Conservation (phyloP, 2,329 filamentous ascomycete species). For the Cytospora schulzeri region DNA sequence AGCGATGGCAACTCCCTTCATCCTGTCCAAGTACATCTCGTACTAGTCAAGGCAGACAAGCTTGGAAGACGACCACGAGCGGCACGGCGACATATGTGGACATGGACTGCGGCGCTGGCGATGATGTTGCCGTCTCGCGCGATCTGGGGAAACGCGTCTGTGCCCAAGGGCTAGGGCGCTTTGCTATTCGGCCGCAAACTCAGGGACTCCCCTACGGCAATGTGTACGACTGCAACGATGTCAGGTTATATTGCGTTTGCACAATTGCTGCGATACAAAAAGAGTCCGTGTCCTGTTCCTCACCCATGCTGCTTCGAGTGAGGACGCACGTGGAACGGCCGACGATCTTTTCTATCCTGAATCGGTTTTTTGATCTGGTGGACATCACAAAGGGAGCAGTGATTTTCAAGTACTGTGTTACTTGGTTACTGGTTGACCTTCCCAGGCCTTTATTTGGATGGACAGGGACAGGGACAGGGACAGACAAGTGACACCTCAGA, state of each 20-base stretch:
- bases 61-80: background rate
- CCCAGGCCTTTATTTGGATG: background rate
- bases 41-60: background rate
- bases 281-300: background rate
- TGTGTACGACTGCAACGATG: background rate
- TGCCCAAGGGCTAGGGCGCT: background rate
- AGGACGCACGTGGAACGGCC: background rate
- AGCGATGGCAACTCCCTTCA: background rate
- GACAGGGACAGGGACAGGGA: background rate
- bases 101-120: background rate
- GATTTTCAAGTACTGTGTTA: background rate
- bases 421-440: background rate
- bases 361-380: background rate
- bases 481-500: background rate
- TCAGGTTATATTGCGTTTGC: background rate
- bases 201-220: background rate
- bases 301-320: background rate
- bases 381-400: background rate
- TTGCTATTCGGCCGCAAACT: background rate
- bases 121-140: too few relatives aligned
- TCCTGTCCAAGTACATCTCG: background rate
- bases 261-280: background rate
- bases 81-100: background rate
- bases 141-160: background rate
- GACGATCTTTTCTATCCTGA: background rate